phyloP scores from a whole-genome alignment of 1,284 basidiomycete species.

The Polyporus tsugae region DNA sequence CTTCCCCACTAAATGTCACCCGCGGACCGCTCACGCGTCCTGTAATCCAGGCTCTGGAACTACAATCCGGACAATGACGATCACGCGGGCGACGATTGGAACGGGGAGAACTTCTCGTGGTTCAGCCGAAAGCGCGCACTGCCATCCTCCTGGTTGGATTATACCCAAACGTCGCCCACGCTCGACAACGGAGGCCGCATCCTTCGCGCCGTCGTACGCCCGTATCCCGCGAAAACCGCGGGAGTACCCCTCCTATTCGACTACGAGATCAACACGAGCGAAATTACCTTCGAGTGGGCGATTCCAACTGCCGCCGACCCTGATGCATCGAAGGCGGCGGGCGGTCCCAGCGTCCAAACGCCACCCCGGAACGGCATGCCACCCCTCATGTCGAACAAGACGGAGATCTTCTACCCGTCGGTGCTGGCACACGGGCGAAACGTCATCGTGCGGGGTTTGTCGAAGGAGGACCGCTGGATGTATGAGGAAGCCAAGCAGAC shows the following conservation, averaged over 20 bases:
- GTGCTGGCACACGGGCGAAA: conserved; percentile 63
- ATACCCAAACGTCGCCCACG: conserved; percentile 63
- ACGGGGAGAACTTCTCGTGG: conserved; percentile 96
- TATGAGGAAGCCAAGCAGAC: conserved; percentile 74
- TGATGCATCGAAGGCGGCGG: conserved; percentile 12
- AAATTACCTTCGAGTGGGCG: conserved; percentile 70
- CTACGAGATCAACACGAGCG: conserved; percentile 77
- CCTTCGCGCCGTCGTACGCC: conserved; percentile 79
- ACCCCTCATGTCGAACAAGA: conserved; percentile 60
- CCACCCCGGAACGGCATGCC: conserved; percentile 52
- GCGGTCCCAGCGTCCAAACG: conserved; percentile 35
- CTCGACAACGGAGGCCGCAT: conserved; percentile 87
- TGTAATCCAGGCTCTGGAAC: conserved; percentile 84
- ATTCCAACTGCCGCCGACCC: conserved; percentile 42
- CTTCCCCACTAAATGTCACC: conserved; percentile 6
- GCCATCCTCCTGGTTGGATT: conserved; percentile 56
- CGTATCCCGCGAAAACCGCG: conserved; percentile 82
- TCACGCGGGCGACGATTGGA: conserved; percentile 88
- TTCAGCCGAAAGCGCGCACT: conserved; percentile 74
- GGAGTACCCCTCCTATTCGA: conserved; percentile 73
- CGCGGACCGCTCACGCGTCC: not conserved
- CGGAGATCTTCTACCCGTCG: conserved; percentile 84
- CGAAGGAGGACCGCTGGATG: conserved; percentile 51
- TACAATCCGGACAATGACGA: conserved; percentile 93
- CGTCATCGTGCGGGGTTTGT: conserved; percentile 64